Base-by-base conservation (phyloP, 345 rosid species). In the Limnanthes douglasii region DNA sequence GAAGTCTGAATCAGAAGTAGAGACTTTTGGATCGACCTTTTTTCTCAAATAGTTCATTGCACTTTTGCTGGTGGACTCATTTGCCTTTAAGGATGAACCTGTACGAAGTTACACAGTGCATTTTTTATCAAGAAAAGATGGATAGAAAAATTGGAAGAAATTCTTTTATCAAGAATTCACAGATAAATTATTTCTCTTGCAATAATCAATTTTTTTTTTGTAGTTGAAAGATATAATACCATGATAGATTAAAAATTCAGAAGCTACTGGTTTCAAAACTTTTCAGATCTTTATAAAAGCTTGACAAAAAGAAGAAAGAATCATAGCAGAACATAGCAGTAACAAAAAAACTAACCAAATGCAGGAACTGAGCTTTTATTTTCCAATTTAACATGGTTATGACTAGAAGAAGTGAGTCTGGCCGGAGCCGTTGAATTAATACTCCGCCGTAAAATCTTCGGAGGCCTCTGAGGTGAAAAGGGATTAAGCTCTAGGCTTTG, bases 201-300 rank as follows among this genome's bases (percentile, higher is more conserved):
- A 8, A n/a, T 2, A 2, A 14, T 21, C 38, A 36, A 39, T 8
- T 6, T 38, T 40, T 55, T 48, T 29, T 59, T 74, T 72, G 53
- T 6, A 46, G 15, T 16, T 21, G 29, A 28, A 18, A 30, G 5
- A 21, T 4, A 17, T 17, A 35, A 15, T 29, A 11, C 21, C 5
- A 18, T 8, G 12, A 13, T 3, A 4, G 6, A 13, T 20, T 6
- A 12, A 46, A 35, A 8, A 28, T 4, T 28, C 1, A 25, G 2
- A 25, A 25, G n/a, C n/a, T n/a, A n/a, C n/a, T n/a, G n/a, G n/a
- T n/a, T n/a, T n/a, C n/a, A n/a, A n/a, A n/a, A n/a, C n/a, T n/a
- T n/a, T n/a, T n/a, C n/a, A n/a, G n/a, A n/a, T n/a, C n/a, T n/a
- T n/a, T n/a, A n/a, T n/a, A n/a, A n/a, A n/a, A n/a, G n/a, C n/a